Conservation (phyloP, 1,284 basidiomycete species). For the Puccinia novopanici region DNA sequence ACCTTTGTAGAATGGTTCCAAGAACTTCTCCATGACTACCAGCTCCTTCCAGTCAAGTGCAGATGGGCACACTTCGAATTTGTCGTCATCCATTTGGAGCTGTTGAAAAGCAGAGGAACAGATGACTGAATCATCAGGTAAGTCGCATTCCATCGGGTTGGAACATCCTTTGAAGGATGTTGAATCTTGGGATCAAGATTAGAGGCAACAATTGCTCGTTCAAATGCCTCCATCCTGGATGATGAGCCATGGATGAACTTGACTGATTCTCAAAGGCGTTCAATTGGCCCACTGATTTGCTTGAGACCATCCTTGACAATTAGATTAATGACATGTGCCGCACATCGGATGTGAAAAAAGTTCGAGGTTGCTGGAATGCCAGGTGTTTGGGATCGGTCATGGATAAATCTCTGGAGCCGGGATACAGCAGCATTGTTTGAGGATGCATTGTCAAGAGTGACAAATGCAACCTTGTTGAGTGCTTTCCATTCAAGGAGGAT, state of each 20-base stretch:
- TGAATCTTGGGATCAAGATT: background rate
- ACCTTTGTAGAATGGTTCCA: background rate
- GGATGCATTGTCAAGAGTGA: background rate
- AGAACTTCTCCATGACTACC: background rate
- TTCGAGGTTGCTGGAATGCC: background rate
- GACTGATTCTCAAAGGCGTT: background rate
- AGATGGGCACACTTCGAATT: background rate
- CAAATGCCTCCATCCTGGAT: constrained; percentile 19
- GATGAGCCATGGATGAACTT: constrained; percentile 13
- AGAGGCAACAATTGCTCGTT: background rate
- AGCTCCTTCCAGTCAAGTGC: background rate
- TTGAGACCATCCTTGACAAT: background rate
- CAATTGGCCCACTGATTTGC: background rate
- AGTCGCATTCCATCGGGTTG: background rate
- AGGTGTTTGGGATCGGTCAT: background rate
- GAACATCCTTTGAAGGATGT: too few species aligned
- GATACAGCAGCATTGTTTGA: background rate
- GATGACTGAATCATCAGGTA: background rate
- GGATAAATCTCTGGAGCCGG: background rate
- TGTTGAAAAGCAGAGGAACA: background rate
- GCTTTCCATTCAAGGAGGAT: background rate
- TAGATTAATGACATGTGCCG: background rate
- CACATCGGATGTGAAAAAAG: background rate
- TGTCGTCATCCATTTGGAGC: background rate
- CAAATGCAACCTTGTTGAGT: background rate